Conservation (phyloP, 768 basidiomycete genomes). For the Mycena epipterygia region DNA sequence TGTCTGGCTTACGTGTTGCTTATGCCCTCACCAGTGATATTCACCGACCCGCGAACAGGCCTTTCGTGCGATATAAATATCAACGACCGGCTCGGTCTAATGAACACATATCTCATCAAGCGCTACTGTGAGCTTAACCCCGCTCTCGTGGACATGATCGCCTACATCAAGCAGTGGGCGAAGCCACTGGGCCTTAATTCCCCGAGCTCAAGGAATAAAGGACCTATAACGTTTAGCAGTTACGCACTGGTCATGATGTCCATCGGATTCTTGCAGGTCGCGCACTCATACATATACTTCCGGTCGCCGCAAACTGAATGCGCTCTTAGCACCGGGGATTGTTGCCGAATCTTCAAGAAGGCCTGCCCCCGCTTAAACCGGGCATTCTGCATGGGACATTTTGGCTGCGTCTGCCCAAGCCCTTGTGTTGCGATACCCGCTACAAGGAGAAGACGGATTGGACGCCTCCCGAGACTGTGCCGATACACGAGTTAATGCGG, state of each 20-base stretch:
- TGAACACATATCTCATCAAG: constrained; percentile 65
- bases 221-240: constrained; percentile 65
- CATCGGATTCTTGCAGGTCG: constrained; percentile 70
- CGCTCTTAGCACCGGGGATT: constrained; percentile 53
- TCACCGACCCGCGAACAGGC: constrained; percentile 56
- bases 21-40: constrained; percentile 58
- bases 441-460: constrained; percentile 38
- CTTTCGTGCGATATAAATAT: constrained; percentile 70
- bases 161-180: constrained; percentile 72
- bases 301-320: background rate
- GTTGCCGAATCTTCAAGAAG: constrained; percentile 68
- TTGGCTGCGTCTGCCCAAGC: constrained; percentile 47
- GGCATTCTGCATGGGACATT: constrained; percentile 38
- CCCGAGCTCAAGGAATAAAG: constrained; percentile 44
- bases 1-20: constrained; percentile 3
- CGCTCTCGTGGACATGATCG: constrained; percentile 58
- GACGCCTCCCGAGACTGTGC: constrained; percentile 26
- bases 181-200: constrained; percentile 64
- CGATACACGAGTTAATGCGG: constrained; percentile 42
- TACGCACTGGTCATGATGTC: constrained; percentile 75
- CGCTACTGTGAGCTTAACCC: constrained; percentile 65
- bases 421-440: constrained; percentile 47
- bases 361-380: constrained; percentile 37
- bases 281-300: constrained; percentile 12
- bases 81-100: constrained; percentile 70